These are phyloP conservation scores for Dendrostoma leiphaemia DNA, from an alignment of 2,329 filamentous ascomycete species.

Conservation along the genomic window DNA sequence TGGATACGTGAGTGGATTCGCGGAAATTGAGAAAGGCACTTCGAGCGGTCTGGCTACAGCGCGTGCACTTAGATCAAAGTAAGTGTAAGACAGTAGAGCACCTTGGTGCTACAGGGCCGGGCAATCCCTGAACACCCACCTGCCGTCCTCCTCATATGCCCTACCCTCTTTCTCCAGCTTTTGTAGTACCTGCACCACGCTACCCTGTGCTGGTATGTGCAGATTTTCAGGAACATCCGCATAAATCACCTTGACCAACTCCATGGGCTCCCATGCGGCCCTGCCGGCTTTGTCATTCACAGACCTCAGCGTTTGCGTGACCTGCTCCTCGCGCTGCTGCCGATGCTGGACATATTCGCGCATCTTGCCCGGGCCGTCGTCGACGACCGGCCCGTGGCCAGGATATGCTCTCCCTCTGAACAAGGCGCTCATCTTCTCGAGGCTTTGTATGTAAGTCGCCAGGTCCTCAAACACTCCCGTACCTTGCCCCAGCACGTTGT, in stretches of 20 bases:
- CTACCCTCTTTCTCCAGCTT: slow-evolving; percentile 77
- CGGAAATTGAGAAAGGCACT: too few relatives aligned
- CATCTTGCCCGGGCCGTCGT: slow-evolving; percentile 70
- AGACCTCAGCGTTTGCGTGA: slow-evolving; percentile 61
- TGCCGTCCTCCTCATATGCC: slow-evolving; percentile 42
- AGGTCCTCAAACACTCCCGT: slow-evolving; percentile 73
- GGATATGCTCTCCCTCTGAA: slow-evolving; percentile 76
- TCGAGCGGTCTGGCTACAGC: too few relatives aligned
- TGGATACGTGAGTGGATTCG: too few relatives aligned
- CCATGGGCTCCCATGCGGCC: slow-evolving; percentile 66
- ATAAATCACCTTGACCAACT: slow-evolving; percentile 88
- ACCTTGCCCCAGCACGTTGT: slow-evolving; percentile 73
- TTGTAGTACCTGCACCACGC: slow-evolving; percentile 72
- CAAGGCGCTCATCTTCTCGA: slow-evolving; percentile 58
- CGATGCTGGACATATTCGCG: slow-evolving; percentile 82
- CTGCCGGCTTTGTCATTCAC: slow-evolving; percentile 23
- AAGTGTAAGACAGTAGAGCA: too few relatives aligned
- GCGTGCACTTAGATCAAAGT: not conserved
- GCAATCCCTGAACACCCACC: slow-evolving; percentile 42
- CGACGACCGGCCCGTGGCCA: slow-evolving; percentile 79
- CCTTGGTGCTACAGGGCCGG: slow-evolving; percentile 38
- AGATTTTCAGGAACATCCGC: slow-evolving; percentile 72
- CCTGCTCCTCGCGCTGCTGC: slow-evolving; percentile 74
- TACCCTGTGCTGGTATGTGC: slow-evolving; percentile 72
- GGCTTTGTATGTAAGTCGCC: slow-evolving; percentile 55